Evolutionary conservation across 768 basidiomycete species (phyloP).

Genomic region (Trametes punicea): DNA sequence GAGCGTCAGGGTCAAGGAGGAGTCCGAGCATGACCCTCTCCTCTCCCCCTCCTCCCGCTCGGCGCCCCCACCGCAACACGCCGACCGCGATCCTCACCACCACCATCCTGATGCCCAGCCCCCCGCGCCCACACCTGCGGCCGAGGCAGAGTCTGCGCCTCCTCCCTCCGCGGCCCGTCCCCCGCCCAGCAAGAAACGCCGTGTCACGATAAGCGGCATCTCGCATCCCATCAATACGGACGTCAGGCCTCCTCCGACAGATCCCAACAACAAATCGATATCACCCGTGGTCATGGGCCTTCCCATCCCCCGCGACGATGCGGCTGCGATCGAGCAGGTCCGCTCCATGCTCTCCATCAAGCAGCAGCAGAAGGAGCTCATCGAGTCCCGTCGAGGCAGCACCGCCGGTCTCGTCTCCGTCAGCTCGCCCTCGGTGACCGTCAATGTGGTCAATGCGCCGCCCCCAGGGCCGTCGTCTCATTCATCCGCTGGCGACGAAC

Average conservation of each 20-base stretch:
- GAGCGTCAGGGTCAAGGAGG: constrained; percentile 57
- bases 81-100: neutral
- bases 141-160: constrained; percentile 26
- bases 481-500: constrained; percentile 19
- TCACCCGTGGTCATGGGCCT: constrained; percentile 64
- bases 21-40: constrained; percentile 50
- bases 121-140: neutral
- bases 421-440: constrained; percentile 25
- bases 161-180: constrained; percentile 42
- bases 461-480: no score
- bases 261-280: constrained; percentile 48
- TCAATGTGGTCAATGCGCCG: constrained; percentile 25
- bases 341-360: constrained; percentile 61
- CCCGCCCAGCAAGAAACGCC: constrained; percentile 54
- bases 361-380: constrained; percentile 68
- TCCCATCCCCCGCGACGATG: constrained; percentile 56
- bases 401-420: constrained; percentile 32
- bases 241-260: constrained; percentile 34
- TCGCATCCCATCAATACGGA: constrained; percentile 55
- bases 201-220: constrained; percentile 66
- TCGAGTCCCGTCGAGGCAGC: constrained; percentile 68
- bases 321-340: constrained; percentile 55
- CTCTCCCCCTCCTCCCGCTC: constrained; percentile 33
- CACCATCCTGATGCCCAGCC: neutral
- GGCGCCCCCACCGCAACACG: constrained; percentile 15